Evolutionary conservation across 2,329 filamentous ascomycete species (phyloP).

Genomic region (Sporothrix protearum): DNA sequence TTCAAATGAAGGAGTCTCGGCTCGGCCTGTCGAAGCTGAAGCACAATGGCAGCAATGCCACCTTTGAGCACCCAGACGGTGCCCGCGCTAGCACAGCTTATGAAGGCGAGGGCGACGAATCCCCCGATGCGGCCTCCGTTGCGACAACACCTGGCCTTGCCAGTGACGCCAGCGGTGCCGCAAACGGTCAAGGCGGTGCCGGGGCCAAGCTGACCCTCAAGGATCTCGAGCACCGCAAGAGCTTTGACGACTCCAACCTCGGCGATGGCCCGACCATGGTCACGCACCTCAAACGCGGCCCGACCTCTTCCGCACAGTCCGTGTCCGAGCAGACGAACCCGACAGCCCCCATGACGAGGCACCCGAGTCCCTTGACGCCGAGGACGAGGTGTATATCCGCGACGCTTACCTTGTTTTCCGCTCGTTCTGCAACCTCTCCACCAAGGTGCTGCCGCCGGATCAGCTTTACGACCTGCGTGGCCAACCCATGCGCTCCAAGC

Average conservation of each 20-base stretch:
- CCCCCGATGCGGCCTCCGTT: conserved; percentile 35
- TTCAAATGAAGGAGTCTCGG: conserved; percentile 83
- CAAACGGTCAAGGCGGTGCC: conserved; percentile 30
- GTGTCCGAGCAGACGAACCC: conserved; percentile 52
- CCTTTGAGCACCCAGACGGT: conserved; percentile 48
- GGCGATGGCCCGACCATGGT: conserved; percentile 66
- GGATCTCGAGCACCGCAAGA: conserved; percentile 64
- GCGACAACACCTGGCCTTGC: conserved; percentile 33
- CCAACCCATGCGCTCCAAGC: conserved; percentile 94
- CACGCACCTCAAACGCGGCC: conserved; percentile 53
- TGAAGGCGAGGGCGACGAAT: conserved; percentile 37
- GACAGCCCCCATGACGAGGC: conserved; percentile 56
- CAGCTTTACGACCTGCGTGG: conserved; percentile 90
- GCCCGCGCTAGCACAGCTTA: conserved; percentile 30
- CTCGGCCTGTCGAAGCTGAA: conserved; percentile 54
- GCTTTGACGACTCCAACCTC: conserved; percentile 64
- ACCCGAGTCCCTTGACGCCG: conserved; percentile 60
- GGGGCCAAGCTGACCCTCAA: conserved; percentile 60
- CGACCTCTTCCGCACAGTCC: conserved; percentile 40
- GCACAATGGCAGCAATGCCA: conserved; percentile 51
- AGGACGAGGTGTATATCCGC: conserved; percentile 95
- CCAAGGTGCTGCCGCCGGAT: conserved; percentile 82
- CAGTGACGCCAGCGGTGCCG: background rate
- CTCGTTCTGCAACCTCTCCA: conserved; percentile 95
- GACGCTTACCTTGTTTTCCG: conserved; percentile 97